phyloP scores from a whole-genome alignment of 805 yeast genomes.

The Saccharomycopsis sp. region DNA sequence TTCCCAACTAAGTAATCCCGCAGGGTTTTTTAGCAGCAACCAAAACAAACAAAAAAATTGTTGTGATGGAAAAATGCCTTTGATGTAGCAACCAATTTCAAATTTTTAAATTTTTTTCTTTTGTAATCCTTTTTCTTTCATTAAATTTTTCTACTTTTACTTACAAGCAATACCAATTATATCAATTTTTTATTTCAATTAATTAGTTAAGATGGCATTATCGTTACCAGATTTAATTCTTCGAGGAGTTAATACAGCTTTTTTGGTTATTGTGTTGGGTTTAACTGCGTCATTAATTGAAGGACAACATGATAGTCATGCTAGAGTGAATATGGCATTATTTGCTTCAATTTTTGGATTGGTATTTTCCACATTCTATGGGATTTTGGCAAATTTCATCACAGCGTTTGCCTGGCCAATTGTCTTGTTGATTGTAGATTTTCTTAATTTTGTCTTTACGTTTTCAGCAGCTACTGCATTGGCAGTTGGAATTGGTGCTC shows the following conservation, averaged over 20 bases:
- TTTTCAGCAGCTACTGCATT: constrained; percentile 92
- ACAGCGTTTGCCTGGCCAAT: constrained; percentile 84
- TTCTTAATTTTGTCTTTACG: constrained; percentile 84
- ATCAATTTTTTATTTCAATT: not conserved
- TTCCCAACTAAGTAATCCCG: not conserved
- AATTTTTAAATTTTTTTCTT: not conserved
- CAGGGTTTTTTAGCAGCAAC: constrained; percentile 1
- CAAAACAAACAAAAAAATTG: no score
- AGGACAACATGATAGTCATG: constrained; percentile 44
- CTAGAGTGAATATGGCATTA: constrained; percentile 84
- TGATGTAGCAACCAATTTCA: no score
- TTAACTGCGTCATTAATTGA: constrained; percentile 84
- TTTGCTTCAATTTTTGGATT: constrained; percentile 86
- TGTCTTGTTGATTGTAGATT: constrained; percentile 66
- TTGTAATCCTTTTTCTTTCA: not conserved
- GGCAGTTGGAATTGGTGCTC: constrained; percentile 83
- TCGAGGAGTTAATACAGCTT: constrained; percentile 67
- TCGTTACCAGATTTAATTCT: constrained; percentile 69
- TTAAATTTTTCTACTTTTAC: not conserved
- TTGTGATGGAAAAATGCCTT: no score
- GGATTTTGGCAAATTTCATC: constrained; percentile 67
- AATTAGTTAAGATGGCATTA: constrained; percentile 44
- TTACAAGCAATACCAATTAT: no score
- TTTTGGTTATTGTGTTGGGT: constrained; percentile 76
- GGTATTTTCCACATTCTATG: constrained; percentile 74